Percentiles rank a stretch among this genome's conserved stretches.
These are phyloP conservation scores for Phalaenopsis equestris DNA, from an alignment of 106 monocot species.

Conservation along the genomic window DNA sequence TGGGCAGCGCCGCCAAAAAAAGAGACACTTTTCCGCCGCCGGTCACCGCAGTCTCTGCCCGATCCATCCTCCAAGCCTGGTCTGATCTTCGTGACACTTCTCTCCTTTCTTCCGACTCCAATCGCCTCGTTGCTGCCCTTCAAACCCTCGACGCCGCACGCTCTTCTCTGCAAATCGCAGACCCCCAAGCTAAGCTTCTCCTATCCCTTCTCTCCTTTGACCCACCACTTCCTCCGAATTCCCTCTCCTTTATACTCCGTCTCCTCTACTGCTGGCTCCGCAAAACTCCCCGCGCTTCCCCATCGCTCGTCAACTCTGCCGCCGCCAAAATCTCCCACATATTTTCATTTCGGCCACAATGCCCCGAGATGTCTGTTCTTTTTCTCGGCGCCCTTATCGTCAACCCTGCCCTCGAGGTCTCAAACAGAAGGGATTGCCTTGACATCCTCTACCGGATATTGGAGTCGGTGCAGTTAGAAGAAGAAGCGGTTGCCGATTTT, in stretches of 20 bases:
- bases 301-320: slow-evolving; percentile 19
- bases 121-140: slow-evolving; percentile 33
- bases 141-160: slow-evolving; percentile 35
- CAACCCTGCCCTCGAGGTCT: slow-evolving; percentile 11
- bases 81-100: slow-evolving; percentile 33
- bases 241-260: slow-evolving; percentile 23
- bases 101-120: slow-evolving; percentile 6
- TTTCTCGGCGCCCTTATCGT: slow-evolving; percentile 42
- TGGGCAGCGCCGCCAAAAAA: background rate
- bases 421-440: slow-evolving; percentile 20
- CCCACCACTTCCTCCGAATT: slow-evolving; percentile 11
- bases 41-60: slow-evolving; percentile 3
- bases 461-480: background rate
- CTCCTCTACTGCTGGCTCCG: slow-evolving; percentile 57
- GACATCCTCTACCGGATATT: slow-evolving; percentile 18
- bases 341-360: slow-evolving; percentile 10
- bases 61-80: slow-evolving; percentile 59
- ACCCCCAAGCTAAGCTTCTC: slow-evolving; percentile 52
- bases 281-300: slow-evolving; percentile 37
- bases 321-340: background rate
- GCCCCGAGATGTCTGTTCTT: slow-evolving; percentile 22
- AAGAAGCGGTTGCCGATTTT: slow-evolving; percentile 14
- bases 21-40: background rate
- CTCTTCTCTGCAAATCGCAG: slow-evolving; percentile 46
- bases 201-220: slow-evolving; percentile 25